These are phyloP conservation scores for Chaetomium olivaceum DNA, from an alignment of 2,329 filamentous ascomycete genomes.

Conservation along the genomic window DNA sequence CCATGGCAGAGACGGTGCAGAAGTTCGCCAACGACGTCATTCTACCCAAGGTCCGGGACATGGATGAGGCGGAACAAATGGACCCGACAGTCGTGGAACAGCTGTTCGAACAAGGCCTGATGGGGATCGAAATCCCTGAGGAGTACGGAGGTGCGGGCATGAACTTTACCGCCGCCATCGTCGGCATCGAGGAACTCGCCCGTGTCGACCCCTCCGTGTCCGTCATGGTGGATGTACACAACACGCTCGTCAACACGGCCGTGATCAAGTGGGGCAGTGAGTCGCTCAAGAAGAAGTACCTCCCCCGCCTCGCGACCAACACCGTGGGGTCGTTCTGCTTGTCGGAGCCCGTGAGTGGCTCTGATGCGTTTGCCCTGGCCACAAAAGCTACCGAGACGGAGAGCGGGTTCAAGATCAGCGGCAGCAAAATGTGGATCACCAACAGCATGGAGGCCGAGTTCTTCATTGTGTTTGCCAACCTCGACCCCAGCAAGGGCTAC, in stretches of 20 bases:
- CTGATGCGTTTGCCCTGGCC: constrained; percentile 91
- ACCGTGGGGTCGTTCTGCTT: constrained; percentile 92
- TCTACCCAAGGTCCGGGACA: constrained; percentile 87
- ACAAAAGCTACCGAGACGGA: constrained; percentile 85
- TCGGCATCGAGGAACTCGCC: constrained; percentile 95
- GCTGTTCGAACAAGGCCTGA: constrained; percentile 94
- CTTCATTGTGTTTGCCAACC: constrained; percentile 97
- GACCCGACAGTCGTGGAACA: constrained; percentile 85
- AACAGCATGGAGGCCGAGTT: constrained; percentile 92
- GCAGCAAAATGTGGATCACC: constrained; percentile 99
- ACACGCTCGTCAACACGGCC: constrained; percentile 94
- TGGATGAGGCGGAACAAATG: constrained; percentile 97
- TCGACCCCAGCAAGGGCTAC: constrained; percentile 90
- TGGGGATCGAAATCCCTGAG: constrained; percentile 97
- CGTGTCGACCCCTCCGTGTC: constrained; percentile 92
- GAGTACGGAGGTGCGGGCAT: constrained; percentile 95
- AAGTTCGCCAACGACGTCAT: constrained; percentile 91
- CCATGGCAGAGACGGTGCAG: constrained; percentile 86
- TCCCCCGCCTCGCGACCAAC: constrained; percentile 86
- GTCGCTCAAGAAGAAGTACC: constrained; percentile 77
- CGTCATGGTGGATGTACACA: constrained; percentile 95
- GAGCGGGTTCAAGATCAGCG: constrained; percentile 81
- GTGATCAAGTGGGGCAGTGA: constrained; percentile 81
- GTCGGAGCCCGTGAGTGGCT: constrained; percentile 88
- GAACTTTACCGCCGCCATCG: constrained; percentile 97